phyloP scores from a whole-genome alignment of 1,139 yeast species.

The Candida buenavistaensis region DNA sequence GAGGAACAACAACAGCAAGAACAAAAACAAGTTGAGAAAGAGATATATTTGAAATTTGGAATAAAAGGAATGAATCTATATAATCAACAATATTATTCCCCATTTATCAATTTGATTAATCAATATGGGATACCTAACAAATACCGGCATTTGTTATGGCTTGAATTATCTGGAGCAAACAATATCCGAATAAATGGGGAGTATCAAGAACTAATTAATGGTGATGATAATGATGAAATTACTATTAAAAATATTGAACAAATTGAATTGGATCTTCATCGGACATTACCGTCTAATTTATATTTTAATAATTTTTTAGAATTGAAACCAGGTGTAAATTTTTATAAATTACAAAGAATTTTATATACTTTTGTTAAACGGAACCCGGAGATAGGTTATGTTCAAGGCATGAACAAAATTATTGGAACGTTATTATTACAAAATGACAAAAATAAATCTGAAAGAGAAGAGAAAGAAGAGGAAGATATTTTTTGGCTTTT shows the following conservation, averaged over 20 bases:
- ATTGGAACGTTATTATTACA: slow-evolving; percentile 51
- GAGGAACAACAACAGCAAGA: background rate
- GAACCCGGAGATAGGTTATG: slow-evolving; percentile 53
- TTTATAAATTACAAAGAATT: slow-evolving; percentile 46
- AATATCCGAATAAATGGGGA: slow-evolving; percentile 50
- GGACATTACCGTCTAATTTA: slow-evolving; percentile 58
- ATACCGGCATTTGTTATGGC: slow-evolving; percentile 50
- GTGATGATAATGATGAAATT: slow-evolving; percentile 11
- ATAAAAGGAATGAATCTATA: slow-evolving; percentile 6
- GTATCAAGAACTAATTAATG: slow-evolving; percentile 32
- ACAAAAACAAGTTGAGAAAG: slow-evolving; percentile 16
- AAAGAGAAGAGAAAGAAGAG: slow-evolving; percentile 23
- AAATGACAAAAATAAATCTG: background rate
- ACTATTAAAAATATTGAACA: slow-evolving; percentile 42
- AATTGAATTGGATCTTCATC: slow-evolving; percentile 53
- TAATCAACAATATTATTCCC: slow-evolving; percentile 6
- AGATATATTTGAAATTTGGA: slow-evolving; percentile 14
- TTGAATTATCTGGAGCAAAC: slow-evolving; percentile 55
- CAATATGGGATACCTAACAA: slow-evolving; percentile 50
- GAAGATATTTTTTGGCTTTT: slow-evolving; percentile 62
- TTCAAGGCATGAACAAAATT: slow-evolving; percentile 66
- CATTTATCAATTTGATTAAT: slow-evolving; percentile 37
- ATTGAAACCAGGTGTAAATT: slow-evolving; percentile 56
- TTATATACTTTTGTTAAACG: slow-evolving; percentile 54
- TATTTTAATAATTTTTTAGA: slow-evolving; percentile 42